Conservation (phyloP, 2,329 filamentous ascomycete genomes). For the Fusarium algeriense region DNA sequence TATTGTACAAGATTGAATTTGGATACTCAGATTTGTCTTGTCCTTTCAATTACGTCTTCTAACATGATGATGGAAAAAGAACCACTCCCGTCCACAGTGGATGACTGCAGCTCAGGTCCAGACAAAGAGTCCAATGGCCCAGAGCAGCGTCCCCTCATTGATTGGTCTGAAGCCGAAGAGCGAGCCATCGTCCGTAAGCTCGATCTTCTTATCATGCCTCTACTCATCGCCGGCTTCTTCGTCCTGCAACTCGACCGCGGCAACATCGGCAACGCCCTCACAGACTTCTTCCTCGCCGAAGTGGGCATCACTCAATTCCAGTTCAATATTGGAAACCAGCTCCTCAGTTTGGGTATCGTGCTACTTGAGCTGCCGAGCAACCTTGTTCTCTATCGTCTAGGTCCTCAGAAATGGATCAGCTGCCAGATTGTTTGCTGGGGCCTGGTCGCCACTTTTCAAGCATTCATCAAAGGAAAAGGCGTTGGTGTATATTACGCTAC, state of each 20-base stretch:
- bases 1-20: not conserved
- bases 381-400: conserved; percentile 2
- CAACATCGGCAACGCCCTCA: conserved; percentile 58
- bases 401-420: conserved; percentile 9
- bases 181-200: conserved; percentile 39
- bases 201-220: conserved; percentile 9
- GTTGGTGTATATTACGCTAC: not conserved
- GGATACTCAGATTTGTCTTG: not conserved
- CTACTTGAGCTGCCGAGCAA: conserved; percentile 9
- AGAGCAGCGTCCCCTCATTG: not conserved
- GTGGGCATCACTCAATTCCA: conserved; percentile 56
- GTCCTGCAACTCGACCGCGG: conserved; percentile 55
- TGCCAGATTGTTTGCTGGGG: conserved; percentile 4
- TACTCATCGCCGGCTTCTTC: conserved; percentile 49
- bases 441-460: not conserved
- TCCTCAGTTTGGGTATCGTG: conserved; percentile 1
- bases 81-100: not conserved
- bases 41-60: not conserved
- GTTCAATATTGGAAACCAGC: conserved; percentile 8
- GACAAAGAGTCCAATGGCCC: not conserved
- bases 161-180: conserved; percentile 25
- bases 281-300: conserved; percentile 48
- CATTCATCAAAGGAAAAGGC: conserved; percentile 3
- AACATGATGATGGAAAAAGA: not conserved
- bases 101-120: not conserved